Evolutionary conservation across 1,139 yeast species (phyloP).

Genomic region (Kurtzmaniella natalensis): DNA sequence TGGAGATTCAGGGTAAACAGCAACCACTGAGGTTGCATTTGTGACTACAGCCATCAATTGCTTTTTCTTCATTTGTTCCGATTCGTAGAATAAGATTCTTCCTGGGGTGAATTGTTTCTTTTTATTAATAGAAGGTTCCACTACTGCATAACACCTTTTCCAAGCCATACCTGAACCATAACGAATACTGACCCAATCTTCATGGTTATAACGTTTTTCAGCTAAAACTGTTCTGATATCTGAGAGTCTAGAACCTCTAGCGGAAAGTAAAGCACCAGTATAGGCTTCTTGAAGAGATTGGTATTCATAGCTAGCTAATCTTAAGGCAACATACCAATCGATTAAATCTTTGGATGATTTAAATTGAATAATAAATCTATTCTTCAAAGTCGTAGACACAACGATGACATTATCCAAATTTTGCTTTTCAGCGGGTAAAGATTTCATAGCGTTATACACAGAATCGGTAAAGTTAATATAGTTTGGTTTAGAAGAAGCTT

Average conservation of each 20-base stretch:
- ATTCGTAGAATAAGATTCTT: conserved; percentile 59
- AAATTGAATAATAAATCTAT: conserved; percentile 78
- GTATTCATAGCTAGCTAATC: conserved; percentile 77
- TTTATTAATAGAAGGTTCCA: conserved; percentile 61
- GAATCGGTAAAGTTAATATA: conserved; percentile 91
- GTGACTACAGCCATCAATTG: conserved; percentile 76
- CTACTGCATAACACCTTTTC: conserved; percentile 92
- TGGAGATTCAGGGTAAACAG: conserved; percentile 87
- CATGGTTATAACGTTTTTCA: conserved; percentile 81
- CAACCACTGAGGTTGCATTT: conserved; percentile 71
- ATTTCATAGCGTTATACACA: conserved; percentile 68
- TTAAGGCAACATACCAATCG: conserved; percentile 76
- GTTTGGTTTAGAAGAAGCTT: conserved; percentile 67
- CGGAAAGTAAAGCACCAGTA: conserved; percentile 87
- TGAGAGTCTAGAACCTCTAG: conserved; percentile 80
- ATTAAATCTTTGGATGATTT: conserved; percentile 51
- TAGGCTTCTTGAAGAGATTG: conserved; percentile 86
- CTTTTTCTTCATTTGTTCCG: conserved; percentile 67
- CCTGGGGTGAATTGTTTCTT: conserved; percentile 47
- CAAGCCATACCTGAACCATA: conserved; percentile 98
- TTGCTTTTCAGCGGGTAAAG: conserved; percentile 59
- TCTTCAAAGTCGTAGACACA: conserved; percentile 86
- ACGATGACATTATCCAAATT: conserved; percentile 73
- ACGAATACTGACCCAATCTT: conserved; percentile 91
- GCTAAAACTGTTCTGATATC: conserved; percentile 83